A percentile compares a stretch with the other conserved stretches of the same genome.
Evolutionary conservation across 2,329 filamentous ascomycete species (phyloP).

Genomic region (Colletotrichum liaoningense): DNA sequence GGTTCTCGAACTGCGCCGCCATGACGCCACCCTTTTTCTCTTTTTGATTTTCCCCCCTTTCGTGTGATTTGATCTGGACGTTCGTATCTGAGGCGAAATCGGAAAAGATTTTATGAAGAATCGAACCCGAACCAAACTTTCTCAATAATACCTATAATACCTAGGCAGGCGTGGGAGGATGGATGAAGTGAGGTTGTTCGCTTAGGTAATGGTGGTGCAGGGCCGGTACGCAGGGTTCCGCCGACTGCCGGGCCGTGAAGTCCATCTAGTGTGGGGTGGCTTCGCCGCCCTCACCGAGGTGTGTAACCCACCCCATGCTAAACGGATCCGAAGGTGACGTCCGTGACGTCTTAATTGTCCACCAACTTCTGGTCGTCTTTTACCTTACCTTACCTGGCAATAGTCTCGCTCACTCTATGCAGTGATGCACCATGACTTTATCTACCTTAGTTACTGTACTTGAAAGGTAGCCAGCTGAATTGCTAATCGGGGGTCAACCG

Average conservation of each 20-base stretch:
- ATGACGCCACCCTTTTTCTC: constrained; percentile 39
- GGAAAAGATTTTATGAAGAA: not conserved
- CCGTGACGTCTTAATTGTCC: not conserved
- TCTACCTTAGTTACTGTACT: no score
- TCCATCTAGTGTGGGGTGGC: not conserved
- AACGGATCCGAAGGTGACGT: not conserved
- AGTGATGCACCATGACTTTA: not conserved
- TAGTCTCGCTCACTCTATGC: not conserved
- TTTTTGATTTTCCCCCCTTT: no score
- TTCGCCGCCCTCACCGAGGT: not conserved
- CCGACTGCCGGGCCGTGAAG: constrained; percentile 16
- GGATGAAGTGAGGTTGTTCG: constrained; percentile 22
- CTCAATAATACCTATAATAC: not conserved
- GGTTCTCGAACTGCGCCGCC: constrained; percentile 46
- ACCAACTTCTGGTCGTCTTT: not conserved
- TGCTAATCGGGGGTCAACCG: not conserved
- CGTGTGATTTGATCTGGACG: no score
- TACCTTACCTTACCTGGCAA: not conserved
- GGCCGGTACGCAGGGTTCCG: constrained; percentile 24
- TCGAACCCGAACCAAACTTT: not conserved
- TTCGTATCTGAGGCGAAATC: not conserved
- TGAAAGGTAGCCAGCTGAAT: not conserved
- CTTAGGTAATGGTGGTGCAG: constrained; percentile 24
- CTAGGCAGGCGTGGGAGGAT: not conserved
- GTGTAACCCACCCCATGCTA: not conserved